Evolutionary conservation across 2,329 filamentous ascomycete species (phyloP).

Genomic region (Aspergillus proliferans): DNA sequence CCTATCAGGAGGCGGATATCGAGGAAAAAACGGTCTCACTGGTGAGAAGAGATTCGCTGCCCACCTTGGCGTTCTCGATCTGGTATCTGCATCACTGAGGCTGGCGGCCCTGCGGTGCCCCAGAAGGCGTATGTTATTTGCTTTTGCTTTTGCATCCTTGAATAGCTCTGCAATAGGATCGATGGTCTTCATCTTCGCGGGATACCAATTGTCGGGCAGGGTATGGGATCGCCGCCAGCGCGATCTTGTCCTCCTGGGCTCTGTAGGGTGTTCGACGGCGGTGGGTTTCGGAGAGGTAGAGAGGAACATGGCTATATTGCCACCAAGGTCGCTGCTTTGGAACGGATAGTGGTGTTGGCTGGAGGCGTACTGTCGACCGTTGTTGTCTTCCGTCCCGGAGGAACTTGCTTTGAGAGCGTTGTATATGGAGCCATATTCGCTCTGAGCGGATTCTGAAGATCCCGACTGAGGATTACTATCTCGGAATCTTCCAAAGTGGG

Average conservation of each 20-base stretch:
- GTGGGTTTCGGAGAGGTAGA: constrained; percentile 9
- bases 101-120: constrained; percentile 19
- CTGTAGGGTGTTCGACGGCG: neutral
- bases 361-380: too few species aligned
- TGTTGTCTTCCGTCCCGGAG: constrained; percentile 16
- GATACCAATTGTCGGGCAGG: constrained; percentile 7
- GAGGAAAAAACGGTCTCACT: constrained; percentile 26
- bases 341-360: neutral
- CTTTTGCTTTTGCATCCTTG: neutral
- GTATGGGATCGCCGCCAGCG: constrained; percentile 16
- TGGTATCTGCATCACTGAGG: constrained; percentile 18
- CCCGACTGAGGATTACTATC: neutral
- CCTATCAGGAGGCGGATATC: constrained; percentile 32
- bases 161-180: neutral
- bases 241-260: constrained; percentile 3
- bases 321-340: constrained; percentile 16
- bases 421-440: constrained; percentile 33
- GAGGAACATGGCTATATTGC: constrained; percentile 25
- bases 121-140: neutral
- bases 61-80: constrained; percentile 17
- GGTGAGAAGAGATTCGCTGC: constrained; percentile 19
- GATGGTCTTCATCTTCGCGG: neutral
- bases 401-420: constrained; percentile 28
- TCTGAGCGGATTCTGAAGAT: constrained; percentile 24
- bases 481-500: neutral